Base-by-base conservation (phyloP, 176 grass and related monocot species). In the Oryza glumipatula region DNA sequence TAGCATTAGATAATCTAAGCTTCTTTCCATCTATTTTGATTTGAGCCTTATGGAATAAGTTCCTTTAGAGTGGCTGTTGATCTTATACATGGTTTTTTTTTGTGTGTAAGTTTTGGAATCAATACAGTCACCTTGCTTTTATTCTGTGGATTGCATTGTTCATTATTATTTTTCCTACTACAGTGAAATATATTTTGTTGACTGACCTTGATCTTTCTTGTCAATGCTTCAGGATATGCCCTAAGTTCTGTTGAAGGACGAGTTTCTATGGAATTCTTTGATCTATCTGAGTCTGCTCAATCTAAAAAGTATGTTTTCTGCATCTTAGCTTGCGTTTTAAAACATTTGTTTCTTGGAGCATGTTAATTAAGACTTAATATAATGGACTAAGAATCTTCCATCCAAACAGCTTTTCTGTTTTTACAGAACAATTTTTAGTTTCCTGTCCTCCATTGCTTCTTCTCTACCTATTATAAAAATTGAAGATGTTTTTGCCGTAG, bases 251-350 rank as follows among this genome's bases (percentile, higher is more conserved):
- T 99, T 3, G 96, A 99, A 92, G 96, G 96, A 7, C 84, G 93
- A 67, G 93, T 99, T 46, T 92, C 96, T 49, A 99, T 99, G 93
- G 96, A 99, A 67, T 99, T 99, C 69, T 99, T 99, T 64, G 91
- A 96, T 86, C 87, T 96, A 72, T 96, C 93, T 6, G 96, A 99
- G 67, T 87, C 89, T 80, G 89, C 88, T 33, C 96, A 99, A 72
- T 85, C 94, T 22, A 99, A 96, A 82, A 99, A 94, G 96, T 99
- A 99, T 75, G 65, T 76, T 85, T 51, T 87, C 35, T 80, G 8
- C 81, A 84, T 76, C 72, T 60, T 36, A 19, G 67, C 35, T 60
- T 16, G 17, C 54, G 15, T 21, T 75, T 76, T 82, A 19, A 43
- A 51, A 36, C 56, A 71, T 68, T 68, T 68, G 68, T 70, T 66